Percentiles rank a stretch among this genome's conserved stretches.
Conservation (phyloP, 2,329 filamentous ascomycete genomes). For the Sporothrix curviconia region DNA sequence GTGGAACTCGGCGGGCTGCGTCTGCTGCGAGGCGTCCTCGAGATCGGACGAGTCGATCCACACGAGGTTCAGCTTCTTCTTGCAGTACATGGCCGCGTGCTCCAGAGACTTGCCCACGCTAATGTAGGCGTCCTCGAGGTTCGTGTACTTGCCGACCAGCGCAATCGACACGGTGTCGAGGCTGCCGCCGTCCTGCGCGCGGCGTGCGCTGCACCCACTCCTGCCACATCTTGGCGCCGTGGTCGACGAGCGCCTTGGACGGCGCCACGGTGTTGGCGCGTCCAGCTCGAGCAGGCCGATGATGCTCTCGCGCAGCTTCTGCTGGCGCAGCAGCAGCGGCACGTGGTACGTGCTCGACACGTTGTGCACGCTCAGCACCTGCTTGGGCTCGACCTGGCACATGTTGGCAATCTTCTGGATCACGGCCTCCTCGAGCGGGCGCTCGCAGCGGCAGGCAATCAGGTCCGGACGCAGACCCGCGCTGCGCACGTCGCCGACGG, state of each 20-base stretch:
- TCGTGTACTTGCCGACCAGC: conserved; percentile 87
- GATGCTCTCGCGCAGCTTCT: conserved; percentile 54
- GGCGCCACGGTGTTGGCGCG: conserved; percentile 44
- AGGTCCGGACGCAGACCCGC: conserved; percentile 68
- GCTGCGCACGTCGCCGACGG: conserved; percentile 76
- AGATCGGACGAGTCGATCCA: conserved; percentile 84
- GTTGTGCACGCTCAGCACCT: conserved; percentile 85
- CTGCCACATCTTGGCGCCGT: conserved; percentile 72
- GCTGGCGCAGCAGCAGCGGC: conserved; percentile 80
- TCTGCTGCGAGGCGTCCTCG: conserved; percentile 56
- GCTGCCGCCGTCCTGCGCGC: conserved; percentile 34
- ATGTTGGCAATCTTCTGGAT: conserved; percentile 82
- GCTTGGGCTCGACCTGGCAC: conserved; percentile 78
- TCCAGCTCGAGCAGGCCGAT: conserved; percentile 58
- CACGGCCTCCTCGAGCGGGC: conserved; percentile 63
- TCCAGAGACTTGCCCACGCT: conserved; percentile 74
- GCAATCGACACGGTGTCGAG: conserved; percentile 71
- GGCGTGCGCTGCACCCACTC: conserved; percentile 59
- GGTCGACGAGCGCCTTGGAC: conserved; percentile 46
- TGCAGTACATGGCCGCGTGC: conserved; percentile 83
- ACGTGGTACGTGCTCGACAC: conserved; percentile 91
- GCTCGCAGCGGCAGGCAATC: conserved; percentile 90
- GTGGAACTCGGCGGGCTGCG: conserved; percentile 67
- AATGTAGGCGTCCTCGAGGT: conserved; percentile 79
- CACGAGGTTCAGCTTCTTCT: conserved; percentile 68